Base-by-base conservation (phyloP, 805 yeast species). In the Candida chauliodis region DNA sequence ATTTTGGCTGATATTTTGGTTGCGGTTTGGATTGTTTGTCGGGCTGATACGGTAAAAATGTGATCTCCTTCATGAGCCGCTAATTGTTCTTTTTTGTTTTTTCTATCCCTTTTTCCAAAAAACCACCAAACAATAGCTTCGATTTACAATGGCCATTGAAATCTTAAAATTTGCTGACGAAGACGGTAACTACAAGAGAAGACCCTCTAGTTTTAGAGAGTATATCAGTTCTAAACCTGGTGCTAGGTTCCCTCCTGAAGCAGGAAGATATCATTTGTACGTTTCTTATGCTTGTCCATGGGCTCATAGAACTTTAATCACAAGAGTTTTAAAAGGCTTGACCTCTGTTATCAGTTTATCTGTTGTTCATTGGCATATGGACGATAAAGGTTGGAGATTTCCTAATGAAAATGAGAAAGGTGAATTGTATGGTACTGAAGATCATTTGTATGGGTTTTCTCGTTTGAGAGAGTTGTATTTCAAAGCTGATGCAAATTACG, bases 271-370 rank as follows among this genome's bases (percentile, higher is more conserved):
- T 56, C 95, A 90, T 61, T 72, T 89, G 39, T 90, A 84, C 51
- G 95, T 88, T 8, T 83, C 93, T 1, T 69, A 73, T 34, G 96
- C 96, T 2, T 91, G 99, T 62, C 98, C 99, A 3, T 91, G 97
- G 90, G 97, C 97, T 1, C 95, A 87, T 55, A 73, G 98, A 45
- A 78, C 90, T 0, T 68, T 90, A 42, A 81, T 88, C 37, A 71
- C 81, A 2, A 66, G 96, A 38, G 61, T 73, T 9, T 66, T 91
- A 45, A 88, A 89, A 65, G 95, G 96, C 1, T 60, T 69, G 51
- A 46, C 71, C 1, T 63, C 76, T 1, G 60, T 81, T 8, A 78
- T 83, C 44, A 76, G 79, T 2, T 70, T 81, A 22, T 78, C 90
- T 15, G 88, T 87, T 27, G 97, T 91, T 9, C 95, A 89, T 59